Conservation (phyloP, 2,329 filamentous ascomycete species). For the Claviceps lovelessii region DNA sequence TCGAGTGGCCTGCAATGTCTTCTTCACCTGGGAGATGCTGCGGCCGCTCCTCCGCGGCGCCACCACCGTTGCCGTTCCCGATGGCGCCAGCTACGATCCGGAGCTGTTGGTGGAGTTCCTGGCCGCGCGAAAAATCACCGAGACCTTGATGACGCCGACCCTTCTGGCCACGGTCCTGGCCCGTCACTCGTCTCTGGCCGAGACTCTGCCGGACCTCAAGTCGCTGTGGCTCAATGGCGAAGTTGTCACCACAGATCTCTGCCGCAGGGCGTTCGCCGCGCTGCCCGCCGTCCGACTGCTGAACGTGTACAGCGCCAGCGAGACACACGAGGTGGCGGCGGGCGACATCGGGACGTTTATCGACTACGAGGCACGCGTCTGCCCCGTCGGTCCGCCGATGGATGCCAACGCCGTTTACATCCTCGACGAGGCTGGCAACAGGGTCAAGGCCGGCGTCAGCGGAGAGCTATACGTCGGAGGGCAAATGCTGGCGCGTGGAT, state of each 20-base stretch:
- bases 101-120: constrained; percentile 59
- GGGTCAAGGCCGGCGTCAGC: constrained; percentile 44
- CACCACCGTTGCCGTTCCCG: constrained; percentile 60
- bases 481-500: constrained; percentile 57
- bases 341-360: constrained; percentile 59
- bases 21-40: constrained; percentile 76
- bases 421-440: constrained; percentile 52
- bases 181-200: constrained; percentile 50
- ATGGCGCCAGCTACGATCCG: constrained; percentile 66
- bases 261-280: constrained; percentile 50
- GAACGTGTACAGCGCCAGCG: constrained; percentile 71
- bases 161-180: constrained; percentile 60
- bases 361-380: constrained; percentile 48
- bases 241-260: constrained; percentile 66
- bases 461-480: constrained; percentile 69
- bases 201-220: constrained; percentile 48
- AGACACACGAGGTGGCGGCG: constrained; percentile 68
- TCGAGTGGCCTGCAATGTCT: constrained; percentile 75
- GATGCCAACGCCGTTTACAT: constrained; percentile 58
- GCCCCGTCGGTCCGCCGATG: constrained; percentile 58
- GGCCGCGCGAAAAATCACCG: constrained; percentile 50
- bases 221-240: constrained; percentile 73
- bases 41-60: constrained; percentile 63
- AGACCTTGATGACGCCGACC: constrained; percentile 74
- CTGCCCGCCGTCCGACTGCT: constrained; percentile 56